Evolutionary conservation across 768 basidiomycete genomes (phyloP), one percentile per base, ranked within the genome.

Genomic region (Naematelia encephala): DNA sequence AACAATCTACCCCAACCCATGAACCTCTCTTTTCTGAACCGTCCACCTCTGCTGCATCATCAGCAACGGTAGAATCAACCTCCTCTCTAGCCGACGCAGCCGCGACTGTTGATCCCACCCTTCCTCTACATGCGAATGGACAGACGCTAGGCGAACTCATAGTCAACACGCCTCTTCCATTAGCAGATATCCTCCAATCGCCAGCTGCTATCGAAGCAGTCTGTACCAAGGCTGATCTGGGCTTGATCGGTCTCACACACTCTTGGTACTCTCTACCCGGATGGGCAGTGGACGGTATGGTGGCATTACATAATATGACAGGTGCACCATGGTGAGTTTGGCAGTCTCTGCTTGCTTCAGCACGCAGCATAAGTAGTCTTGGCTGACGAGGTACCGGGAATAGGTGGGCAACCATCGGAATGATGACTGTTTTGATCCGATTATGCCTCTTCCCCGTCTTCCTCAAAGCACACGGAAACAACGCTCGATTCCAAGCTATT

Each of bases 401-500:
- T 28, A 73, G 72, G 72, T 74, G 73, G 75, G 72, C 61, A 3
- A 69, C 76, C 19, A 77, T 77, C 56, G 67, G 68, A 22, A 59
- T 67, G 13, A 56, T 73, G 19, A 71, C 74, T 11, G 57, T 72
- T 14, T 60, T 54, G 25, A 62, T 75, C 48, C 84, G 64, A 86
- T 79, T 66, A 26, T 72, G 59, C 49, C 57, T 66, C 21, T 63
- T 66, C 54, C 73, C 63, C 54, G 67, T 67, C 56, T 65, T 89
- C 85, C 64, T 85, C 81, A 12, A 85, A 79, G 16, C 77, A 77
- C 3, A 84, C 76, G 74, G 91, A 87, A 61, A 85, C 85, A 83
- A 91, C 85, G 82, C 86, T 1, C 81, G 82, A 14, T 78, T 91
- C 60, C 81, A 82, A 2, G 84, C 85, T 8, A 79, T 86, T 67